Evolutionary conservation across 352 stramenopile genomes (phyloP), one percentile per base, ranked within the genome.

Genomic region (Phytophthora vignae): DNA sequence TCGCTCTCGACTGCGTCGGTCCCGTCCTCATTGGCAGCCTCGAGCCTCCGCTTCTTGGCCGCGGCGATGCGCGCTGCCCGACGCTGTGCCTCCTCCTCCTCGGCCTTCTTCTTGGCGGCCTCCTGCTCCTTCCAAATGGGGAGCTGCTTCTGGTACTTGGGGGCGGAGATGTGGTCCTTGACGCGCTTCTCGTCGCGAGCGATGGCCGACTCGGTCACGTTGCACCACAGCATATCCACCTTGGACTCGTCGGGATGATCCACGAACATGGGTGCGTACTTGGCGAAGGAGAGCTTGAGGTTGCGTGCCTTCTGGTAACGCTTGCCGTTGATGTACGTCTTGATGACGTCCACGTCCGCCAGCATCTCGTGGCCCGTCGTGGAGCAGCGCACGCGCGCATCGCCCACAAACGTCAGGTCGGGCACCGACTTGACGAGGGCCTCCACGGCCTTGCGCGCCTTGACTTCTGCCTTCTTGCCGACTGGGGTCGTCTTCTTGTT

Each of bases 331-430:
- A 90, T 77, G 67, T 93, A 81, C 61, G 67, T 62, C 5, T 71
- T 77, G 63, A 93, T 87, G n/a, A 82, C 61, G 21, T 78, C 76
- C 44, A 76, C 54, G 15, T 90, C 79, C 4, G 85, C 85, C 63
- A 84, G 82, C 82, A 93, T 90, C 60, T 93, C 85, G 58, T 93
- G 85, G 11, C 82, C 76, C 3, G 85, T 93, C 6, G 78, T 86
- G 17, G 69, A 78, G 71, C 85, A 93, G 33, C 82, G 81, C 48
- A 93, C 84, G 17, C 80, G 78, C 17, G 78, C 69, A 3, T 90
- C 78, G 12, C 73, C 73, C 33, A 77, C 54, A 67, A 87, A 89
- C 42, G 72, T 77, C 27, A 93, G 25, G 53, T 90, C 84, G 25
- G 58, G 44, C 40, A 49, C 40, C 4, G 76, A 78, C 11, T 72